Conservation (phyloP, 164 flowering plant genomes). For the Santalum album region DNA sequence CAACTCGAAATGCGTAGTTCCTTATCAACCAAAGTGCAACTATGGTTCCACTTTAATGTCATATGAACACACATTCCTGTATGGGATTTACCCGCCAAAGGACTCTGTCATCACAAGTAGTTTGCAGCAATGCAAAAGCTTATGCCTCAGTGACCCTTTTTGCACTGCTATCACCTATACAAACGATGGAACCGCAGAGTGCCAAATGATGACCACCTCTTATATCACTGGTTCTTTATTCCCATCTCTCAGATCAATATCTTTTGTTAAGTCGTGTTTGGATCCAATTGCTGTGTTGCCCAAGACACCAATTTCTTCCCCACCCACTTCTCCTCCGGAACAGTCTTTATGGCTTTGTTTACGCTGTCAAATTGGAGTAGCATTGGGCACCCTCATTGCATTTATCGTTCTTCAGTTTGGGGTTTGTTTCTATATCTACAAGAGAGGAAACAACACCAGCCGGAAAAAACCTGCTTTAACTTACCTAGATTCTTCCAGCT, state of each 20-base stretch:
- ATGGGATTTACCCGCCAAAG: slow-evolving; percentile 58
- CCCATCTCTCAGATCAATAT: slow-evolving; percentile 36
- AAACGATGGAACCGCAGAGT: slow-evolving; percentile 50
- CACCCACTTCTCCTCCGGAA: slow-evolving; percentile 7
- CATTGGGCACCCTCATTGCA: slow-evolving; percentile 25
- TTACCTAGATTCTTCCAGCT: slow-evolving; percentile 14
- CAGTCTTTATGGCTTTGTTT: slow-evolving; percentile 16
- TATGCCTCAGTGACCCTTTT: slow-evolving; percentile 34
- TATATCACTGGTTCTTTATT: slow-evolving; percentile 43
- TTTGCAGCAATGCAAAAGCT: slow-evolving; percentile 31
- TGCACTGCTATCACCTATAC: slow-evolving; percentile 54
- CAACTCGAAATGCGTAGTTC: slow-evolving; percentile 37
- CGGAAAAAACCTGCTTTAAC: slow-evolving; percentile 18
- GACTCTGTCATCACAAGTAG: slow-evolving; percentile 30
- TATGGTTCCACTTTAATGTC: slow-evolving; percentile 29
- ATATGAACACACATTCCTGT: slow-evolving; percentile 37
- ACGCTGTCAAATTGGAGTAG: slow-evolving; percentile 43
- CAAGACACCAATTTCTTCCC: slow-evolving; percentile 7
- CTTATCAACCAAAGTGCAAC: slow-evolving; percentile 26
- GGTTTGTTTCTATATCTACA: slow-evolving; percentile 27
- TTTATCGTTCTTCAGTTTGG: slow-evolving; percentile 40
- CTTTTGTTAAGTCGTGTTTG: slow-evolving; percentile 55
- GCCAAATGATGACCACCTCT: slow-evolving; percentile 32
- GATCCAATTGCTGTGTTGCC: slow-evolving; percentile 51
- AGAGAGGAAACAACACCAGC: too few species aligned